Evolutionary conservation across 805 yeast genomes (phyloP).

Genomic region (Saturnispora kantuleensis): DNA sequence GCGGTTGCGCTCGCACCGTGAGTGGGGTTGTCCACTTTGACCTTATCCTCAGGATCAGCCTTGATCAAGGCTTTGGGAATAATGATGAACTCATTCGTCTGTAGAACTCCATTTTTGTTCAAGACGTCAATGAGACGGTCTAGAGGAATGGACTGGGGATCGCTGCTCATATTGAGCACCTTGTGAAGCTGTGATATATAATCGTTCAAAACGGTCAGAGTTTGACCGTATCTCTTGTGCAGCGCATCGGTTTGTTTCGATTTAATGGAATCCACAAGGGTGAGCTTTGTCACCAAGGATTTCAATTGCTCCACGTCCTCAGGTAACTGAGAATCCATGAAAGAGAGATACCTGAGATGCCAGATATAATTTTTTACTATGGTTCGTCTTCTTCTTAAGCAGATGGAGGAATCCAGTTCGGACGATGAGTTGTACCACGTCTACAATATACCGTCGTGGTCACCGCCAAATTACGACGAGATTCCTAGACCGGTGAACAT

Average conservation of each 20-base stretch:
- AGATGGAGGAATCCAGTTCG: too few relatives aligned
- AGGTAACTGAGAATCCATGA: background rate
- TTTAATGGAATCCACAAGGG: constrained; percentile 28
- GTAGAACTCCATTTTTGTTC: background rate
- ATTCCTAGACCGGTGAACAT: too few relatives aligned
- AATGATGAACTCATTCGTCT: constrained; percentile 14
- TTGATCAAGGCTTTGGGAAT: constrained; percentile 16
- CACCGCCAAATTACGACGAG: too few relatives aligned
- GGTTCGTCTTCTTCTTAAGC: too few relatives aligned
- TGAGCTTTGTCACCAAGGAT: constrained; percentile 24
- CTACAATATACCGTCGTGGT: too few relatives aligned
- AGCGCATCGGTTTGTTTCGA: constrained; percentile 30
- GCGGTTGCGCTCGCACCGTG: background rate
- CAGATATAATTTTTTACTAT: too few relatives aligned
- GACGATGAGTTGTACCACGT: too few relatives aligned
- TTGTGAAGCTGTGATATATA: constrained; percentile 15
- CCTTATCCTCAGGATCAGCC: background rate
- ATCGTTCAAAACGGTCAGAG: constrained; percentile 15
- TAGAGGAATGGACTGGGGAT: constrained; percentile 1
- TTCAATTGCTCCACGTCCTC: constrained; percentile 15
- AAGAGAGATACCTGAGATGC: too few relatives aligned
- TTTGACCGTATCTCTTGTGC: constrained; percentile 16
- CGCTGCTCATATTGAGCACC: constrained; percentile 6
- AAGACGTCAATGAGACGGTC: background rate
- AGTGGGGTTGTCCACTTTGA: too few relatives aligned